A percentile compares a stretch with the other conserved stretches of the same genome.
phyloP scores from a whole-genome alignment of 305 asterid species.

The Solanum hybrid region DNA sequence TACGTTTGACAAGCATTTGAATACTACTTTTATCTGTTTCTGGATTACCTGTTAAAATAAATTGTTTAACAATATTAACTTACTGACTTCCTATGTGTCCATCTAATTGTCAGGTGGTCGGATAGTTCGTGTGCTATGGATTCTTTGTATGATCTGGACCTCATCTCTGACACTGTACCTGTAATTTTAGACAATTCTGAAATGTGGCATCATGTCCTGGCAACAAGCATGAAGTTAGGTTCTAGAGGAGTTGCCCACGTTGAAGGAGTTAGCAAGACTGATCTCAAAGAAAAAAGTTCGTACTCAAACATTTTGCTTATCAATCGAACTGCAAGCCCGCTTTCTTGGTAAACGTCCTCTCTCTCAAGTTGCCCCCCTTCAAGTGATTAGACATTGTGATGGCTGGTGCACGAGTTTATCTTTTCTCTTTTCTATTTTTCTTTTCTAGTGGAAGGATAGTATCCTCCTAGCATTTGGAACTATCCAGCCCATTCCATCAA shows the following conservation, averaged over 20 bases:
- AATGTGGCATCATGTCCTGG: constrained; percentile 68
- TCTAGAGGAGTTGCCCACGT: constrained; percentile 79
- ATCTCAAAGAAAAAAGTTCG: constrained; percentile 45
- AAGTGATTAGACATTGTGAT: not conserved
- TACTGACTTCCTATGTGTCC: not conserved
- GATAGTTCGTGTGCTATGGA: constrained; percentile 66
- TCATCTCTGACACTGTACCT: constrained; percentile 65
- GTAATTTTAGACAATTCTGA: constrained; percentile 83
- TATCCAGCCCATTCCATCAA: not conserved
- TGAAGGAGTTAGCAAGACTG: constrained; percentile 60
- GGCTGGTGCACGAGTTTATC: not conserved
- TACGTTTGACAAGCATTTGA: not conserved
- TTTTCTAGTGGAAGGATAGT: not conserved
- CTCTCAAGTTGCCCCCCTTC: not conserved
- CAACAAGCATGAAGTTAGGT: constrained; percentile 87
- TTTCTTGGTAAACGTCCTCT: constrained; percentile 52
- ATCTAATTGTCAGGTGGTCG: constrained; percentile 52
- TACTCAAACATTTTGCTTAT: constrained; percentile 73
- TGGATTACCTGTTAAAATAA: not conserved
- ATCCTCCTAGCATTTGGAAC: not conserved
- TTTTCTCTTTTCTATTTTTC: not conserved
- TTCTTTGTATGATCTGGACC: constrained; percentile 76
- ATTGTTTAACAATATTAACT: not conserved
- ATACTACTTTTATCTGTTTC: not conserved
- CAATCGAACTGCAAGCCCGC: constrained; percentile 87